Conservation (phyloP, 106 monocot genomes). For the Vanilla planifolia region DNA sequence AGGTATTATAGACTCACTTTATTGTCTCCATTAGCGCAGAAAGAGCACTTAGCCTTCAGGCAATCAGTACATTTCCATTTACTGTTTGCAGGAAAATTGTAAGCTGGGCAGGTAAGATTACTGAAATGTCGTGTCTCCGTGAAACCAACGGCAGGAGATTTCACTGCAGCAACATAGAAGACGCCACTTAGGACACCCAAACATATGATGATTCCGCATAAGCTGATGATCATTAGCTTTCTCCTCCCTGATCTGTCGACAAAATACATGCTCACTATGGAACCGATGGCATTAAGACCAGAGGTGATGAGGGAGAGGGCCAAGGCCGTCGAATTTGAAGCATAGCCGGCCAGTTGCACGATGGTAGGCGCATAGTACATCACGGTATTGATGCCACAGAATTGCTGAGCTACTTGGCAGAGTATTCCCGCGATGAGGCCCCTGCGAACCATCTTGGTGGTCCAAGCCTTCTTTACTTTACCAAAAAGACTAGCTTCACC, state of each 20-base stretch:
- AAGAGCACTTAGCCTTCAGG: slow-evolving; percentile 59
- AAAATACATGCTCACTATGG: slow-evolving; percentile 73
- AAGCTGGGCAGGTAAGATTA: slow-evolving; percentile 49
- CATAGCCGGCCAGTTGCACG: slow-evolving; percentile 76
- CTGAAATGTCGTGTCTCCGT: slow-evolving; percentile 26
- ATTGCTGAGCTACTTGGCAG: slow-evolving; percentile 75
- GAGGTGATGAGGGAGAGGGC: slow-evolving; percentile 76
- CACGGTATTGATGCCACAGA: slow-evolving; percentile 87
- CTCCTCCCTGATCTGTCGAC: slow-evolving; percentile 74
- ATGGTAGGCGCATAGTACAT: slow-evolving; percentile 96
- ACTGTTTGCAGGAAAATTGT: slow-evolving; percentile 11
- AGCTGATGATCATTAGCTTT: slow-evolving; percentile 53
- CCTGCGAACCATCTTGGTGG: slow-evolving; percentile 38
- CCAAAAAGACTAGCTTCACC: slow-evolving; percentile 20
- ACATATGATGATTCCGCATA: slow-evolving; percentile 50
- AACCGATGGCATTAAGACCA: slow-evolving; percentile 70
- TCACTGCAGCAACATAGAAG: slow-evolving; percentile 43
- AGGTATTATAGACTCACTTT: slow-evolving; percentile 17
- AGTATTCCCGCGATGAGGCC: slow-evolving; percentile 64
- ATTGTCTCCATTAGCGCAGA: slow-evolving; percentile 44
- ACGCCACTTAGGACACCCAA: slow-evolving; percentile 47
- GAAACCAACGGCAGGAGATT: slow-evolving; percentile 46
- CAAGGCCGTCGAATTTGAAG: slow-evolving; percentile 77
- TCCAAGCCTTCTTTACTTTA: slow-evolving; percentile 47
- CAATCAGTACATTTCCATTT: slow-evolving; percentile 58